Conservation (phyloP, 768 basidiomycete genomes). For the Pilatotrama ljubarskyi region DNA sequence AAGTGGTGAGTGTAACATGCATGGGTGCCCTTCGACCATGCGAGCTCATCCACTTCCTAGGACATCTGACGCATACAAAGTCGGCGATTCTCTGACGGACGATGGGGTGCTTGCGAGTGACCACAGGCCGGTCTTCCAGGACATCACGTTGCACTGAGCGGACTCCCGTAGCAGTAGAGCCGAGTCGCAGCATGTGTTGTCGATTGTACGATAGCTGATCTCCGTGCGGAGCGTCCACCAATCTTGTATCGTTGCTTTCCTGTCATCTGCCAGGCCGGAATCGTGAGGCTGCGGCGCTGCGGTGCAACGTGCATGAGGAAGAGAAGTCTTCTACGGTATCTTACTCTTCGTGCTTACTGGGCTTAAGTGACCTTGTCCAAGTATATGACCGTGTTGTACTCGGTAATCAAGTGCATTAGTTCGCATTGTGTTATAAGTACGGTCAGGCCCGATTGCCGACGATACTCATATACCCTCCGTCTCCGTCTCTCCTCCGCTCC, state of each 20-base stretch:
- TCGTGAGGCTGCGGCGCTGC: constrained; percentile 10
- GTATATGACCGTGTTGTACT: background rate
- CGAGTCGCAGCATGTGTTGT: background rate
- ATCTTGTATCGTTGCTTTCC: constrained; percentile 1
- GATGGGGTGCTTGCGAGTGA: constrained; percentile 57
- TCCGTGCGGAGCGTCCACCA: background rate
- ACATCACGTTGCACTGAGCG: constrained; percentile 31
- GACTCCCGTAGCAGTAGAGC: background rate
- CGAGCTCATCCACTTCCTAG: constrained; percentile 28
- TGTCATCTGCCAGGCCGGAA: constrained; percentile 8
- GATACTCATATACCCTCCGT: no score
- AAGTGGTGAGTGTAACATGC: constrained; percentile 45
- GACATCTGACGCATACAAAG: constrained; percentile 40
- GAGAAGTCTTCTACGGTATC: background rate
- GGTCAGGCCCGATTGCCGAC: background rate
- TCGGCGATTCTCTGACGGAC: constrained; percentile 44
- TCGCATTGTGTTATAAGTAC: no score
- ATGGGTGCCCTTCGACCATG: background rate
- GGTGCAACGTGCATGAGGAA: background rate
- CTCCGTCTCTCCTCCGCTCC: constrained; percentile 7
- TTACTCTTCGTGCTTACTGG: background rate
- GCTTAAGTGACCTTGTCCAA: background rate
- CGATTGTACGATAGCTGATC: constrained; percentile 6
- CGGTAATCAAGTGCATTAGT: background rate
- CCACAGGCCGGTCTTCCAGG: constrained; percentile 54